Evolutionary conservation across 805 yeast genomes (phyloP).

Genomic region (Candida coleopterorum): DNA sequence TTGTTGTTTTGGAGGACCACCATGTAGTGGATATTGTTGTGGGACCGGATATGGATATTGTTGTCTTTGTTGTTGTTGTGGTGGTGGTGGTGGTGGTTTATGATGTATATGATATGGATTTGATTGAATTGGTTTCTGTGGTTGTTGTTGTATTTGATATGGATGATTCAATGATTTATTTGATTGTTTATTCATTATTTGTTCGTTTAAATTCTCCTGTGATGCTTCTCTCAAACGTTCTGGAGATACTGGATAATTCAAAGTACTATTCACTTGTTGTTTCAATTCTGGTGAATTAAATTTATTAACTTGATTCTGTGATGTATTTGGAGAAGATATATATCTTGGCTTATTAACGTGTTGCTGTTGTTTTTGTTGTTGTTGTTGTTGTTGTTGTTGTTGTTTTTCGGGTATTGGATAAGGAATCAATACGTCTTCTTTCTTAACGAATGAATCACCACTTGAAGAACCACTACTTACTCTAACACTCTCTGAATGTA

Average conservation of each 20-base stretch:
- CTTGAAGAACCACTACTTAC: conserved; percentile 15
- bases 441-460: conserved; percentile 6
- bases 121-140: conserved; percentile 13
- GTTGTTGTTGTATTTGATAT: conserved; percentile 8
- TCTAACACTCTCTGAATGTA: conserved; percentile 24
- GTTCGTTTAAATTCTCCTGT: conserved; percentile 10
- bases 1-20: conserved; percentile 7
- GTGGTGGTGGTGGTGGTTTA: conserved; percentile 10
- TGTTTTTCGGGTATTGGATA: too few relatives aligned
- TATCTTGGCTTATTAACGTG: conserved; percentile 22
- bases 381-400: not conserved
- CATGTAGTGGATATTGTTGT: conserved; percentile 1
- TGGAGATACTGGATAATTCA: conserved; percentile 11
- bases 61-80: conserved; percentile 7
- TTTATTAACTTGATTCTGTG: conserved; percentile 19
- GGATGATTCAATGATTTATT: conserved; percentile 12
- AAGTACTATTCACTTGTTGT: not conserved
- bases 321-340: conserved; percentile 27
- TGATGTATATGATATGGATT: conserved; percentile 6
- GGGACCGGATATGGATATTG: not conserved
- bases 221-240: conserved; percentile 3
- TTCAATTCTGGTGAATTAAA: conserved; percentile 9
- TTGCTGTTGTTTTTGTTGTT: not conserved
- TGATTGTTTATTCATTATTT: conserved; percentile 10
- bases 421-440: conserved; percentile 1